Evolutionary conservation across 2,329 filamentous ascomycete genomes (phyloP).

Genomic region (Stemphylium lycopersici): DNA sequence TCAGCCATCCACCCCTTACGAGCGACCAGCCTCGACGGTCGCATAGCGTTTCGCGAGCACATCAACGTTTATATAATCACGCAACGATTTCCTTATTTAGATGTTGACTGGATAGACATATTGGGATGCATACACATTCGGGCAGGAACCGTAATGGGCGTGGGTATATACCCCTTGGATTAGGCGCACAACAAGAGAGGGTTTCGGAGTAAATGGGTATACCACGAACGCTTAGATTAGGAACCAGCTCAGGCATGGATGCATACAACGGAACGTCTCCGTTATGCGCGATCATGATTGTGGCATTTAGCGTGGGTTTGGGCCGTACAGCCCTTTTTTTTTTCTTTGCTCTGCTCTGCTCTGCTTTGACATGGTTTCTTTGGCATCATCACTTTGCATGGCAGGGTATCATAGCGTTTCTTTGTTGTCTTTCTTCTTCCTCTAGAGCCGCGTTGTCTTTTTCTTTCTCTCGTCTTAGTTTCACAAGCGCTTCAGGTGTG

Average conservation of each 20-base stretch:
- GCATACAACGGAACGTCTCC: slow-evolving; percentile 22
- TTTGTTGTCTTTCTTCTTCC: slow-evolving; percentile 14
- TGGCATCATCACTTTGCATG: slow-evolving; percentile 20
- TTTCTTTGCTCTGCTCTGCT: slow-evolving; percentile 27
- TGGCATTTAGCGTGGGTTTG: slow-evolving; percentile 49
- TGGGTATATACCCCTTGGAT: slow-evolving; percentile 19
- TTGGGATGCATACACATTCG: slow-evolving; percentile 17
- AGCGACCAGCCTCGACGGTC: slow-evolving; percentile 11
- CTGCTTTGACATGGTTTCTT: slow-evolving; percentile 27
- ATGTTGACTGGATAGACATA: slow-evolving; percentile 1
- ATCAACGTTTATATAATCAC: neutral
- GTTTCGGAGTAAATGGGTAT: slow-evolving; percentile 5
- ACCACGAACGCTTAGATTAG: slow-evolving; percentile 15
- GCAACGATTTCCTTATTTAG: slow-evolving; percentile 6
- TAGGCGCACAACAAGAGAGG: slow-evolving; percentile 12
- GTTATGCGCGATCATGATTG: slow-evolving; percentile 41
- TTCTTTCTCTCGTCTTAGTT: slow-evolving; percentile 13
- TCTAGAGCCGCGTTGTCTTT: slow-evolving; percentile 27
- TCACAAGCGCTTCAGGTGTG: slow-evolving; percentile 24
- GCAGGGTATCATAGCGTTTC: slow-evolving; percentile 38
- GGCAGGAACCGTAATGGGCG: slow-evolving; percentile 39
- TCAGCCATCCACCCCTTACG: slow-evolving; percentile 21
- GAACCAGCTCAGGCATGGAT: slow-evolving; percentile 22
- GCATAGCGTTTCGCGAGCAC: neutral
- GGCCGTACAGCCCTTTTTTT: slow-evolving; percentile 25